Evolutionary conservation across 140 eudicot species (phyloP), one percentile per base, ranked within the genome.

Genomic region (Erigeron philadelphicus): DNA sequence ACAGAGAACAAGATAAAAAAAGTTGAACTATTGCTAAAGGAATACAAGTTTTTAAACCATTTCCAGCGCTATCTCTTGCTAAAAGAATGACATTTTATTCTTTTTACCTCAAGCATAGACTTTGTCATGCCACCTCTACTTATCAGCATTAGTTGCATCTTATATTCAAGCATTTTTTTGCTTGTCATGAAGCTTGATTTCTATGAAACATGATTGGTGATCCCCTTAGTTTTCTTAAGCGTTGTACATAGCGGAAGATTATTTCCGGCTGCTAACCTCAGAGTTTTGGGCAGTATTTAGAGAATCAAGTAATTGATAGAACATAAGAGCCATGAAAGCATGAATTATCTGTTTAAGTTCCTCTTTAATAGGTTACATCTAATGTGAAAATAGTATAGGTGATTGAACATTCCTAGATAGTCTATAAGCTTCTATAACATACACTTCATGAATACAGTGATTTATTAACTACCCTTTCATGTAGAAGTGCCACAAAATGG

Each of bases 101-200:
- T 21, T 53, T 61, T 55, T 72, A 93, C 98, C 96, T 93, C 90
- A 61, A 93, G 80, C 49, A 93, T 92, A 38, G 96, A 93, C 75
- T 86, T 81, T 31, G 38, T 4, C 38, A 31, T 31, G 57, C 57
- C 57, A 50, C 57, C 57, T 50, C 57, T 50, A 11, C 63, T 35
- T 52, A 13, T 55, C 42, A 13, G 13, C 23, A 65, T 66, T 53
- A 41, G 71, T 0, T 13, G 66, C 55, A 5, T 73, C 54, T 57
- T 25, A 11, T 21, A 4, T 45, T 21, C 54, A 21, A 18, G 43
- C 57, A 21, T 45, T 21, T 0, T 19, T 0, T 19, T 47, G 23
- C 44, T 46, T 45, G 35, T 45, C 11, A 2, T 47, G 55, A 47
- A 46, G 71, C 44, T 46, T 46, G 57, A 65, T 6, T 19, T 63